Evolutionary conservation across 441 rosid genomes (phyloP).

Genomic region (Flueggea neowawraea): DNA sequence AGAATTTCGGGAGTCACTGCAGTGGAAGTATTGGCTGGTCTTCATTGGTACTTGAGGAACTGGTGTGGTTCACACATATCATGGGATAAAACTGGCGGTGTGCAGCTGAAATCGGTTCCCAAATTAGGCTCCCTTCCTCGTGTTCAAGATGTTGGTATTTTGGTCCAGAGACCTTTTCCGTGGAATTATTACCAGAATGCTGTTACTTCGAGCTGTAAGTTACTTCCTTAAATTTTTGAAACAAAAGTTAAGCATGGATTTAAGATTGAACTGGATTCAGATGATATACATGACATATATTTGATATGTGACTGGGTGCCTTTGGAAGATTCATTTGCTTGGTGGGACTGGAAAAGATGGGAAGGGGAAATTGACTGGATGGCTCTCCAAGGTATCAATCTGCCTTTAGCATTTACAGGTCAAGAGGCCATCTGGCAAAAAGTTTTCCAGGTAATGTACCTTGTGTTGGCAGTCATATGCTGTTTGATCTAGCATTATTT

Average conservation of each 20-base stretch:
- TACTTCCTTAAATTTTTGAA: slow-evolving; percentile 9
- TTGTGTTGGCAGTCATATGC: not conserved
- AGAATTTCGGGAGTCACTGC: slow-evolving; percentile 65
- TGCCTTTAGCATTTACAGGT: slow-evolving; percentile 75
- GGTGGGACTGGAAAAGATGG: slow-evolving; percentile 89
- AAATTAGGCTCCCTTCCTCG: slow-evolving; percentile 48
- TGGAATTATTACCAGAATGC: slow-evolving; percentile 88
- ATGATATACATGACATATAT: not conserved
- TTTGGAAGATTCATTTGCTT: slow-evolving; percentile 59
- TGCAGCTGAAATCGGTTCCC: slow-evolving; percentile 44
- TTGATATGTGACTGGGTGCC: not conserved
- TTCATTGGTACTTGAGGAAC: slow-evolving; percentile 70
- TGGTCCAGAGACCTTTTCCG: slow-evolving; percentile 54
- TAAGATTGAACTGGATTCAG: slow-evolving; percentile 3
- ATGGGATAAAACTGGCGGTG: slow-evolving; percentile 78
- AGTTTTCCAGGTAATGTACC: slow-evolving; percentile 53
- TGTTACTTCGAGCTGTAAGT: slow-evolving; percentile 75
- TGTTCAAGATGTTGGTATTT: slow-evolving; percentile 40
- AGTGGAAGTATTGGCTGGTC: slow-evolving; percentile 63
- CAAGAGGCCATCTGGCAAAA: slow-evolving; percentile 76
- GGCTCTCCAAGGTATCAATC: slow-evolving; percentile 77
- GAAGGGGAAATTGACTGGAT: slow-evolving; percentile 81
- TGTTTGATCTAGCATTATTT: not conserved
- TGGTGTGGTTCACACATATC: slow-evolving; percentile 67
- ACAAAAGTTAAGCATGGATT: not conserved